Percentiles rank a stretch among this genome's conserved stretches.
phyloP scores from a whole-genome alignment of 768 basidiomycete species.

The Pulveroboletus sp. region DNA sequence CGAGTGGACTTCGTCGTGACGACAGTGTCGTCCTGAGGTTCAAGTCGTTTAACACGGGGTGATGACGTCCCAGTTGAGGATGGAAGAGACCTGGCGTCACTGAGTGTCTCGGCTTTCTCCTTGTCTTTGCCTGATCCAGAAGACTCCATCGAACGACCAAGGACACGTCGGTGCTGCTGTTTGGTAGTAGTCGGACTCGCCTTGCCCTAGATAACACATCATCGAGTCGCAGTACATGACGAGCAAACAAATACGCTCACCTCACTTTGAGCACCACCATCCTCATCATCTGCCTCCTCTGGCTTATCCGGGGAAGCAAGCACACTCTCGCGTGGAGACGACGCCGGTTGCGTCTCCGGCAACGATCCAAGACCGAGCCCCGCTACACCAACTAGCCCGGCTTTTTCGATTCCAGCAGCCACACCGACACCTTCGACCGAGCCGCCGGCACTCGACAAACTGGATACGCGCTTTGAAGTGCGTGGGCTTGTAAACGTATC shows the following conservation, averaged over 20 bases:
- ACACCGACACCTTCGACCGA: slow-evolving; percentile 18
- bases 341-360: slow-evolving; percentile 46
- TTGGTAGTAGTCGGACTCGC: slow-evolving; percentile 33
- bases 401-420: slow-evolving; percentile 19
- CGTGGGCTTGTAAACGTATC: slow-evolving; percentile 16
- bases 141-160: slow-evolving; percentile 52
- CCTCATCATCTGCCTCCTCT: slow-evolving; percentile 39
- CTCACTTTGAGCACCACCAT: slow-evolving; percentile 61
- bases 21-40: slow-evolving; percentile 23
- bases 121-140: slow-evolving; percentile 30
- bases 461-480: slow-evolving; percentile 23
- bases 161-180: slow-evolving; percentile 47
- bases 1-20: slow-evolving; percentile 36
- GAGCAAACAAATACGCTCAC: slow-evolving; percentile 37
- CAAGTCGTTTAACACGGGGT: slow-evolving; percentile 17
- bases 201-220: slow-evolving; percentile 43
- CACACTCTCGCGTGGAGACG: slow-evolving; percentile 61
- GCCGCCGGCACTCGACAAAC: slow-evolving; percentile 24
- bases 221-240: background rate
- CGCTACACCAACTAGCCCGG: slow-evolving; percentile 14
- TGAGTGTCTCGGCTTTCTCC: slow-evolving; percentile 30
- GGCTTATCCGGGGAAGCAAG: slow-evolving; percentile 36
- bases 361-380: slow-evolving; percentile 25
- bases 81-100: slow-evolving; percentile 21
- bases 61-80: slow-evolving; percentile 22